These are phyloP conservation scores for Starmerella floris DNA, from an alignment of 805 yeast genomes.

Conservation along the genomic window DNA sequence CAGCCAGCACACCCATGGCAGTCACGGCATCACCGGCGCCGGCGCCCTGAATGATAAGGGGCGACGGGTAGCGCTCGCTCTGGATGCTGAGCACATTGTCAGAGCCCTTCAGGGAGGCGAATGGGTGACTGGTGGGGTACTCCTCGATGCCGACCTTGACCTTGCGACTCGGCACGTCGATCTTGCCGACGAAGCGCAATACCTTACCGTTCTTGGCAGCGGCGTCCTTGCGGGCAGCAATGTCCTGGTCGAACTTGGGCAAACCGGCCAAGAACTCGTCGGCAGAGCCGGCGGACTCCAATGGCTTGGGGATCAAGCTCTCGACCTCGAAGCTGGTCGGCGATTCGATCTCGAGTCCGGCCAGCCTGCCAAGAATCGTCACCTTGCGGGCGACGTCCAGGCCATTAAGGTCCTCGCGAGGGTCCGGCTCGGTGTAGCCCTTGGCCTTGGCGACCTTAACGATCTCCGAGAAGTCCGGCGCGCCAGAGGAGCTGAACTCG, in stretches of 20 bases:
- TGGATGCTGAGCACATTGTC: conserved; percentile 89
- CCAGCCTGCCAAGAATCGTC: conserved; percentile 83
- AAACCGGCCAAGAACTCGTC: conserved; percentile 68
- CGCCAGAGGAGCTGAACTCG: conserved; percentile 58
- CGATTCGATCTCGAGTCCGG: conserved; percentile 73
- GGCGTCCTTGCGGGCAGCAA: conserved; percentile 61
- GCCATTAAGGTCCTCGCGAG: conserved; percentile 97
- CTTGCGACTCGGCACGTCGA: conserved; percentile 51
- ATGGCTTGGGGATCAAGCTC: conserved; percentile 76
- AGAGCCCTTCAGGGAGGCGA: conserved; percentile 88
- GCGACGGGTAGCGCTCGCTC: conserved; percentile 84
- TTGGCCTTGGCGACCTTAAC: conserved; percentile 76
- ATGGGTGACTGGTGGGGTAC: conserved; percentile 82
- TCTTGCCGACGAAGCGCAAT: conserved; percentile 82
- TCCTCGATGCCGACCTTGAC: conserved; percentile 68
- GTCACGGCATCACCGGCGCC: conserved; percentile 72
- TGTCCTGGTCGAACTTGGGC: conserved; percentile 70
- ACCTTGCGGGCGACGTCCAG: conserved; percentile 97
- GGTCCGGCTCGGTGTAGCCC: conserved; percentile 98
- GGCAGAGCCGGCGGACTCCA: conserved; percentile 48
- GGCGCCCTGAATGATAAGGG: conserved; percentile 94
- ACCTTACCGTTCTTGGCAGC: conserved; percentile 80
- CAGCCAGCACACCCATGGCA: conserved; percentile 87
- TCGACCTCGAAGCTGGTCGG: conserved; percentile 91
- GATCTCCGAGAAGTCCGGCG: conserved; percentile 73